These are phyloP conservation scores for Sclerotinia trifoliorum DNA, from an alignment of 2,329 filamentous ascomycete genomes.

Conservation along the genomic window DNA sequence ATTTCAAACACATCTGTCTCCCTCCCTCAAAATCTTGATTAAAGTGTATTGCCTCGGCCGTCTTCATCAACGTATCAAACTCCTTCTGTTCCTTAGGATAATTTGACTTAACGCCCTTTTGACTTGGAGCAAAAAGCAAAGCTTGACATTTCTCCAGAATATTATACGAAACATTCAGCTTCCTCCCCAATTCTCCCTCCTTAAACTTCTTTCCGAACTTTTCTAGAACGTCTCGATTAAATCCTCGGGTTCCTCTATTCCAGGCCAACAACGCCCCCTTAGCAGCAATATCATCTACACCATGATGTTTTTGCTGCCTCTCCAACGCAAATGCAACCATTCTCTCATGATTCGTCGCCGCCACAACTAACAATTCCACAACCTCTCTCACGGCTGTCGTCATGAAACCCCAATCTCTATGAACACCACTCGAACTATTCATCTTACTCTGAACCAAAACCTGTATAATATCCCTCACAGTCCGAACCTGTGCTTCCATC, in stretches of 20 bases:
- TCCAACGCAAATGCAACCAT: neutral
- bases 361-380: neutral
- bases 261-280: neutral
- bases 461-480: neutral
- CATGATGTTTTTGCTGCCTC: neutral
- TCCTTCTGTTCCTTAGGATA: slow-evolving; percentile 1
- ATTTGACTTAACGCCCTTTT: neutral
- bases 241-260: slow-evolving; percentile 4
- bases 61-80: neutral
- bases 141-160: slow-evolving; percentile 8
- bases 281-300: neutral
- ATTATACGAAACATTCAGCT: slow-evolving; percentile 1
- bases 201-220: neutral
- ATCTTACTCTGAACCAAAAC: neutral
- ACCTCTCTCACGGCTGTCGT: neutral
- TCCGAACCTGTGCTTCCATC: neutral
- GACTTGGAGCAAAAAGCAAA: neutral
- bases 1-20: neutral
- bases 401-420: neutral
- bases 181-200: neutral
- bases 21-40: neutral
- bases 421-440: neutral
- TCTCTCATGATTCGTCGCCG: neutral
- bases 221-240: slow-evolving; percentile 6
- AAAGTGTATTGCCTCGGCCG: neutral